phyloP scores from a whole-genome alignment of 169 alveolate species.

The Perkinsus marinus region DNA sequence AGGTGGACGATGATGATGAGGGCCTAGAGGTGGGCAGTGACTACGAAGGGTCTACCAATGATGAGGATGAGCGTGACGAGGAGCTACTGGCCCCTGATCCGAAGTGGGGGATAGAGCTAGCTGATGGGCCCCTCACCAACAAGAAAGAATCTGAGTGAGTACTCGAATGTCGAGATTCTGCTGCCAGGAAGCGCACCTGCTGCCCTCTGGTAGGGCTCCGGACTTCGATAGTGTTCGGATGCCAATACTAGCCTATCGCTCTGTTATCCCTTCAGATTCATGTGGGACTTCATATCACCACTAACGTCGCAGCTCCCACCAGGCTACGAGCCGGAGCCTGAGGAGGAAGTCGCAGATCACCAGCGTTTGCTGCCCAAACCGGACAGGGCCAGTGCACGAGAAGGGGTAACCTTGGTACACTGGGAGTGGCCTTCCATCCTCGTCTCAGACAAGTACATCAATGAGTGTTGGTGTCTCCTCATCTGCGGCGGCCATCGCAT shows the following conservation, averaged over 20 bases:
- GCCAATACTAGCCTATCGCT: not conserved
- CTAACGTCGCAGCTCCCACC: not conserved
- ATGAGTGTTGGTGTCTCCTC: not conserved
- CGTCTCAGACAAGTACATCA: not conserved
- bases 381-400: not conserved
- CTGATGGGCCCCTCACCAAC: not conserved
- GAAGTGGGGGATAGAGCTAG: not conserved
- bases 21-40: not conserved
- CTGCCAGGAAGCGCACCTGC: no score
- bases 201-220: no score
- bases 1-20: not conserved
- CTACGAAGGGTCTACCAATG: not conserved
- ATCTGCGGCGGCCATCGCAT: not conserved
- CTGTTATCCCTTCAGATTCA: not conserved
- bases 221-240: no score
- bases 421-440: not conserved
- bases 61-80: not conserved
- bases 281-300: not conserved
- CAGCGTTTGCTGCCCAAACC: not conserved
- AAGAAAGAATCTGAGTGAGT: not conserved
- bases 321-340: not conserved
- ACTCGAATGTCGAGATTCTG: not conserved
- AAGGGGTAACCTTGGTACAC: not conserved
- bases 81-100: not conserved
- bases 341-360: not conserved